Evolutionary conservation across 371 early-diverging fungal genomes (phyloP).

Genomic region (Pancytospora epiphaga): DNA sequence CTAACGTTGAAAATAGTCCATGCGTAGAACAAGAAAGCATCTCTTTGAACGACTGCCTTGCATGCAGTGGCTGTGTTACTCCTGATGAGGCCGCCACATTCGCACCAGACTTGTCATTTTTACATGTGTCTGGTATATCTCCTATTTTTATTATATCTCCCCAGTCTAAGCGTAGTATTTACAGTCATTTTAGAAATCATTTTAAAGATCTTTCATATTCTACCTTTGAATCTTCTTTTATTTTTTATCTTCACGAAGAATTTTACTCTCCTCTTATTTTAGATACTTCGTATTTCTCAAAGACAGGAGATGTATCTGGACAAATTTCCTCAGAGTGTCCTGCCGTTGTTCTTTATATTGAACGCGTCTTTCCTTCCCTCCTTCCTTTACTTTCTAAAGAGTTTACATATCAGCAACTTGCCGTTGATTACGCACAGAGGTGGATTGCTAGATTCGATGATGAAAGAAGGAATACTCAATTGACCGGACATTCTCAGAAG

Average conservation of each 20-base stretch:
- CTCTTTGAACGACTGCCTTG: conserved; percentile 49
- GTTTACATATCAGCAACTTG: conserved; percentile 38
- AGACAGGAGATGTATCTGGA: conserved; percentile 2
- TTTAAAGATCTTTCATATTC: neutral
- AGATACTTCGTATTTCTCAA: conserved; percentile 38
- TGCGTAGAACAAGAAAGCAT: conserved; percentile 21
- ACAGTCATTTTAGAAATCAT: neutral
- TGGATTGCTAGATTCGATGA: neutral
- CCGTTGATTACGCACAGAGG: conserved; percentile 2
- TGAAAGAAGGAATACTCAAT: neutral
- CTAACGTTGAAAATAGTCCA: conserved; percentile 47
- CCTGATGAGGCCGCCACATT: conserved; percentile 31
- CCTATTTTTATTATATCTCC: conserved; percentile 43
- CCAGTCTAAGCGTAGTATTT: conserved; percentile 40
- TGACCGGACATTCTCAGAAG: neutral
- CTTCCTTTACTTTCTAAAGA: conserved; percentile 31
- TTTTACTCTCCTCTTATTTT: conserved; percentile 23
- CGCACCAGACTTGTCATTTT: conserved; percentile 6
- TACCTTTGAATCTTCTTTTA: conserved; percentile 32
- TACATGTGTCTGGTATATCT: neutral
- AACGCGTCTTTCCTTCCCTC: conserved; percentile 38
- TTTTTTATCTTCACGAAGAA: conserved; percentile 12
- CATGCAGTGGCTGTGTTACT: conserved; percentile 54
- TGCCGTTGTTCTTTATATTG: conserved; percentile 51
- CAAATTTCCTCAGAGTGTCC: conserved; percentile 48